Evolutionary conservation across 306 rosid genomes (phyloP).

Genomic region (Rosa multiflora): DNA sequence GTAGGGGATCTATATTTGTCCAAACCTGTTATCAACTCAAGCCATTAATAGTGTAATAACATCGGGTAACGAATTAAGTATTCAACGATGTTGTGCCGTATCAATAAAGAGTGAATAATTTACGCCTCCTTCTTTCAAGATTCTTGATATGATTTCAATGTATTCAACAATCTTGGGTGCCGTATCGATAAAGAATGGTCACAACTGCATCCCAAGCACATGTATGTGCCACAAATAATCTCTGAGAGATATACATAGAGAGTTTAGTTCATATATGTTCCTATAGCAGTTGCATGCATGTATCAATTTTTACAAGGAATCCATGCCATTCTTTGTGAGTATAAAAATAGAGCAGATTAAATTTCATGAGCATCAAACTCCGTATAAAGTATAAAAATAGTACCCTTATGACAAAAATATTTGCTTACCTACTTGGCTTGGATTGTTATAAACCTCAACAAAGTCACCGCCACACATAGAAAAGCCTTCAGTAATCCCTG

Average conservation of each 20-base stretch:
- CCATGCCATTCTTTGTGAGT: no score
- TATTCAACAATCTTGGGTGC: constrained; percentile 91
- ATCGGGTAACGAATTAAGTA: background rate
- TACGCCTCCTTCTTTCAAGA: constrained; percentile 95
- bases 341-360: no score
- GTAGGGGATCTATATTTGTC: constrained; percentile 95
- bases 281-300: no score
- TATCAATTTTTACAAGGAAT: no score
- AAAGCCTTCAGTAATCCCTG: constrained; percentile 7
- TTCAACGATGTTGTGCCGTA: no score
- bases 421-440: no score
- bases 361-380: no score
- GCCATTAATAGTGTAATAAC: background rate
- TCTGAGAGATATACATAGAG: constrained; percentile 28
- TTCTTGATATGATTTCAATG: constrained; percentile 76
- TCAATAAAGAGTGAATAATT: constrained; percentile 33
- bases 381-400: no score
- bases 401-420: no score
- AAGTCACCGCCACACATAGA: no score
- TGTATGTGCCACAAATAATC: constrained; percentile 35
- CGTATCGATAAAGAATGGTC: constrained; percentile 92
- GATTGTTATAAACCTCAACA: no score
- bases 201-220: constrained; percentile 98
- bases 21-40: constrained; percentile 61
- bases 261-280: background rate